These are phyloP conservation scores for Cordyceps farinosa DNA, from an alignment of 2,329 filamentous ascomycete genomes.

Conservation along the genomic window DNA sequence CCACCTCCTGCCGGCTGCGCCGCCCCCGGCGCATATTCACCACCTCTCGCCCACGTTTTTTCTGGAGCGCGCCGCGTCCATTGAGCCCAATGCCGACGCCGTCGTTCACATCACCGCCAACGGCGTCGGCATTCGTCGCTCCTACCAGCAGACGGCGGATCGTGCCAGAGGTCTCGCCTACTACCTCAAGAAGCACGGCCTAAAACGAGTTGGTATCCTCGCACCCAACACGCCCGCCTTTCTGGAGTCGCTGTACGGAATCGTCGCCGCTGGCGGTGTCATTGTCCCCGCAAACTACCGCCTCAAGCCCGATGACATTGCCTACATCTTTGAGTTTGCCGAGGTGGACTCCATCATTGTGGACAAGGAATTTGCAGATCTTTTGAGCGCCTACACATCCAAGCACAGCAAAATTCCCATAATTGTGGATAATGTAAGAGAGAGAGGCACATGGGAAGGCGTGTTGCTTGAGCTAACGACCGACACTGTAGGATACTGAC, in stretches of 20 bases:
- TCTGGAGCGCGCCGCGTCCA: constrained; percentile 76
- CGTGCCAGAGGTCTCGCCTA: constrained; percentile 85
- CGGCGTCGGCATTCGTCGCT: constrained; percentile 67
- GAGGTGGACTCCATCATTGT: constrained; percentile 86
- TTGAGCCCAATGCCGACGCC: constrained; percentile 81
- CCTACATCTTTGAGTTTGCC: constrained; percentile 84
- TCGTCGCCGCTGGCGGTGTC: constrained; percentile 75
- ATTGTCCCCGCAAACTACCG: constrained; percentile 64
- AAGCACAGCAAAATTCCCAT: constrained; percentile 62
- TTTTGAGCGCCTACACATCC: constrained; percentile 65
- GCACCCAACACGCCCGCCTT: constrained; percentile 94
- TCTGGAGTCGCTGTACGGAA: constrained; percentile 83
- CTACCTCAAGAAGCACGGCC: constrained; percentile 71
- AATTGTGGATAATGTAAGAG: constrained; percentile 63
- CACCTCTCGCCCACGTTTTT: constrained; percentile 85
- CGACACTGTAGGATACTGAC: constrained; percentile 66
- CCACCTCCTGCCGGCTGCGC: constrained; percentile 43
- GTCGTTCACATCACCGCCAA: constrained; percentile 84
- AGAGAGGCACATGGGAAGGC: background rate
- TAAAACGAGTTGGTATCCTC: constrained; percentile 77
- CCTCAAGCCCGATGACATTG: constrained; percentile 78
- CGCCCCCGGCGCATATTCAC: constrained; percentile 60
- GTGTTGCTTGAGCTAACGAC: background rate
- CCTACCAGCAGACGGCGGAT: constrained; percentile 79
- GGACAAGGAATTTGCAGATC: constrained; percentile 70